Evolutionary conservation across 345 rosid species (phyloP).

Genomic region (Linum trigynum): DNA sequence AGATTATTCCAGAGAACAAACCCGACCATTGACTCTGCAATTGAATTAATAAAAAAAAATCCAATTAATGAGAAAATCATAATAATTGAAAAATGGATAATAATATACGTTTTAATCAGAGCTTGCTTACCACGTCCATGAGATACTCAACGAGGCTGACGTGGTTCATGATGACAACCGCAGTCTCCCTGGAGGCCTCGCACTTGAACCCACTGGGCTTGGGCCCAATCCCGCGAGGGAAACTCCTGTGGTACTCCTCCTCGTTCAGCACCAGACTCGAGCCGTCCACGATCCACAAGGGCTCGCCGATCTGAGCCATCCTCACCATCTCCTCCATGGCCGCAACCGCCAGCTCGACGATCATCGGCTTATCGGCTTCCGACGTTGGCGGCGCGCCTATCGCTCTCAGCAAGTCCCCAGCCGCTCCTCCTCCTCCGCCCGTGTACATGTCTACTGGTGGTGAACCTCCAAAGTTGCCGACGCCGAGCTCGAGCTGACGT

Average conservation of each 20-base stretch:
- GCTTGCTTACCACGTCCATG: slow-evolving; percentile 55
- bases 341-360: slow-evolving; percentile 67
- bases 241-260: slow-evolving; percentile 53
- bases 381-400: slow-evolving; percentile 30
- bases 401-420: slow-evolving; percentile 65
- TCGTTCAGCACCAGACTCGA: slow-evolving; percentile 32
- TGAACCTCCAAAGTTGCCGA: slow-evolving; percentile 38
- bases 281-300: slow-evolving; percentile 69
- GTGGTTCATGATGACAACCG: slow-evolving; percentile 60
- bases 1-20: slow-evolving; percentile 62
- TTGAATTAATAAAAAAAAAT: background rate
- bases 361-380: slow-evolving; percentile 53
- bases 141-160: slow-evolving; percentile 58
- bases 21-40: slow-evolving; percentile 71
- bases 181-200: slow-evolving; percentile 73
- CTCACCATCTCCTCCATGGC: slow-evolving; percentile 85
- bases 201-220: slow-evolving; percentile 49
- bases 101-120: no score
- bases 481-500: slow-evolving; percentile 65
- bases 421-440: slow-evolving; percentile 27
- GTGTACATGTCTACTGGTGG: slow-evolving; percentile 44
- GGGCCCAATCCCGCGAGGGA: slow-evolving; percentile 53
- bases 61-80: background rate
- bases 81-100: background rate
- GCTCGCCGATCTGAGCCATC: slow-evolving; percentile 73